phyloP scores from a whole-genome alignment of 1,284 basidiomycete genomes.

The Ustilago esculenta region DNA sequence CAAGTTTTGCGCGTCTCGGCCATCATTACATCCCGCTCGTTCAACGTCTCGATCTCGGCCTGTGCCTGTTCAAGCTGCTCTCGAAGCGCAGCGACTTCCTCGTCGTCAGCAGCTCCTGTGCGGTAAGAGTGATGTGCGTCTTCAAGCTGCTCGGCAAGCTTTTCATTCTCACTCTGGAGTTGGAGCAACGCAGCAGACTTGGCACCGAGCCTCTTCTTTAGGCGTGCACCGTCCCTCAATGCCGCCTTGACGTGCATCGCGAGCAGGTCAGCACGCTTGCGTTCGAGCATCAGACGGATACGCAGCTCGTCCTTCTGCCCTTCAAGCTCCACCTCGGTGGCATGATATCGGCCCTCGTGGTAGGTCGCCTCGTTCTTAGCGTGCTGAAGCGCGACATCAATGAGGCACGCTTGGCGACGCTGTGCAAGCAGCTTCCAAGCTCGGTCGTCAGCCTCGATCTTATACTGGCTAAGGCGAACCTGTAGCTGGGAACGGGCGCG shows the following conservation, averaged over 20 bases:
- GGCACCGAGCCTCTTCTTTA: slow-evolving; percentile 26
- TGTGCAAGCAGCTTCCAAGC: slow-evolving; percentile 35
- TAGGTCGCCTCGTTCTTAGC: slow-evolving; percentile 43
- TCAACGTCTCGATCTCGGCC: slow-evolving; percentile 26
- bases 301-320: slow-evolving; percentile 37
- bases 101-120: background rate
- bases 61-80: slow-evolving; percentile 23
- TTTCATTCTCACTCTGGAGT: slow-evolving; percentile 27
- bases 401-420: slow-evolving; percentile 18
- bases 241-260: slow-evolving; percentile 23
- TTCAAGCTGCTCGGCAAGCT: slow-evolving; percentile 19
- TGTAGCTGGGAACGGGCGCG: slow-evolving; percentile 26
- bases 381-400: slow-evolving; percentile 32
- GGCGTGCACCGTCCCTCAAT: slow-evolving; percentile 12
- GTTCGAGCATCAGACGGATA: slow-evolving; percentile 42
- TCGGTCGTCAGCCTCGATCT: slow-evolving; percentile 43
- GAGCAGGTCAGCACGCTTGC: slow-evolving; percentile 42
- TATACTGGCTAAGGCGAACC: slow-evolving; percentile 34
- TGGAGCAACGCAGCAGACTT: slow-evolving; percentile 20
- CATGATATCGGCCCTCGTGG: slow-evolving; percentile 26
- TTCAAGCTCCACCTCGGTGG: slow-evolving; percentile 26
- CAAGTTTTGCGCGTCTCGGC: slow-evolving; percentile 39
- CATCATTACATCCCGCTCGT: slow-evolving; percentile 43
- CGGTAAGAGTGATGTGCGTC: slow-evolving; percentile 13
- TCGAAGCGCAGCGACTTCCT: slow-evolving; percentile 2